These are phyloP conservation scores for Ploettnerulaceae sp. DNA, from an alignment of 2,329 filamentous ascomycete species.

Conservation along the genomic window DNA sequence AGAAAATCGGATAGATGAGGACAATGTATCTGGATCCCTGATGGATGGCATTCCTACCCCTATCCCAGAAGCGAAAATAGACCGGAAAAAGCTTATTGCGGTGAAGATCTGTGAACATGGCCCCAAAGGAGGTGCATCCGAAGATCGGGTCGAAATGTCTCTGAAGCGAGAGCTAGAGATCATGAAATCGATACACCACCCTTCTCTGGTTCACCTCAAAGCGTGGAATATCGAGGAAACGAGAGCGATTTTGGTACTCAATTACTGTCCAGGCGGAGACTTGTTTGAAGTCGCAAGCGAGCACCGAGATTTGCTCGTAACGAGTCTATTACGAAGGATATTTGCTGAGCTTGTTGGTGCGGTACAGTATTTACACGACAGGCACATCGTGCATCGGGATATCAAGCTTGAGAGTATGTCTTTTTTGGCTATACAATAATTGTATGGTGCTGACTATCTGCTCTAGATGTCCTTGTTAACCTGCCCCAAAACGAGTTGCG, in stretches of 20 bases:
- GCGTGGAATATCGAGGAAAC: slow-evolving; percentile 83
- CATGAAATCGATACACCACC: slow-evolving; percentile 80
- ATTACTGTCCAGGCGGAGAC: slow-evolving; percentile 90
- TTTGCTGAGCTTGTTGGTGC: slow-evolving; percentile 86
- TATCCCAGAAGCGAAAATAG: slow-evolving; percentile 39
- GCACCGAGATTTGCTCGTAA: slow-evolving; percentile 61
- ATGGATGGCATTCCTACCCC: slow-evolving; percentile 32
- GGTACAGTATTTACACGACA: slow-evolving; percentile 76
- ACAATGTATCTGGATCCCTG: slow-evolving; percentile 30
- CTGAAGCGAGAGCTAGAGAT: slow-evolving; percentile 94
- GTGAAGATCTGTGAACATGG: slow-evolving; percentile 96
- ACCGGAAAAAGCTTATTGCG: slow-evolving; percentile 80
- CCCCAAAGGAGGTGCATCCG: slow-evolving; percentile 85
- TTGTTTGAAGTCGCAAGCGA: slow-evolving; percentile 86
- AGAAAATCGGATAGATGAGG: slow-evolving; percentile 38
- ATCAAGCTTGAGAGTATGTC: slow-evolving; percentile 94
- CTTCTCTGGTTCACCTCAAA: slow-evolving; percentile 84
- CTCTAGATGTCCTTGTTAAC: slow-evolving; percentile 85
- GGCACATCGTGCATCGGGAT: slow-evolving; percentile 89
- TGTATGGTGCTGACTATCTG: slow-evolving; percentile 13
- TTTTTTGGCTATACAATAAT: slow-evolving; percentile 13
- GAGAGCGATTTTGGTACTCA: slow-evolving; percentile 78
- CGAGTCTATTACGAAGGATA: slow-evolving; percentile 71
- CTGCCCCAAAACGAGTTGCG: slow-evolving; percentile 64
- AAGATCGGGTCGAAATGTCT: slow-evolving; percentile 88